A percentile compares a stretch with the other conserved stretches of the same genome.
These are phyloP conservation scores for Linum tenue DNA, from an alignment of 345 rosid genomes.

Conservation along the genomic window DNA sequence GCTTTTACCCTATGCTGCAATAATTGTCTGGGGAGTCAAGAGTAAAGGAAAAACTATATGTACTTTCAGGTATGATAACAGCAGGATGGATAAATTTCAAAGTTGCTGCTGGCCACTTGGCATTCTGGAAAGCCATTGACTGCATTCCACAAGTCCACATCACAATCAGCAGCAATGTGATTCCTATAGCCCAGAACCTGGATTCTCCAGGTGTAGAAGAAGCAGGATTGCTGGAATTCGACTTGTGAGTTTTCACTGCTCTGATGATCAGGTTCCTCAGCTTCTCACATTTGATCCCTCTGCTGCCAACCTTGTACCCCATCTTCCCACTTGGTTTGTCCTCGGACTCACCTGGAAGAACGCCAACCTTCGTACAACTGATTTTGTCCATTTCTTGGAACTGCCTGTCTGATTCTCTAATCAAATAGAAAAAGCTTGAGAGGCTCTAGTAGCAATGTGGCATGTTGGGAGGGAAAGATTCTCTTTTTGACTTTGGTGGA, in stretches of 20 bases:
- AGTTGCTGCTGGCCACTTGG: not conserved
- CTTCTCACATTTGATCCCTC: slow-evolving; percentile 7
- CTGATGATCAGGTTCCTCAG: slow-evolving; percentile 9
- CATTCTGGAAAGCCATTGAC: not conserved
- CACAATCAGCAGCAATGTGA: not conserved
- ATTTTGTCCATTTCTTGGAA: not conserved
- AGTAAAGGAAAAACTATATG: not conserved
- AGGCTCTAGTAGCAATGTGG: too few species aligned
- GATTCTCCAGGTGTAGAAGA: not conserved
- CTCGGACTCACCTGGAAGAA: not conserved
- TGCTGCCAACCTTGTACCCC: not conserved
- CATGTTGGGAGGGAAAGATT: too few species aligned
- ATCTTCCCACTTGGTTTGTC: not conserved
- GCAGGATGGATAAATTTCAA: not conserved
- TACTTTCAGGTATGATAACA: not conserved
- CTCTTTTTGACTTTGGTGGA: too few species aligned
- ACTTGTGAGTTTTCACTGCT: not conserved
- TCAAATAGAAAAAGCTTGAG: too few species aligned
- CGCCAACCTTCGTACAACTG: not conserved
- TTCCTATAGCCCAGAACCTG: not conserved
- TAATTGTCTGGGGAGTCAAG: not conserved
- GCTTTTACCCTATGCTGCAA: not conserved
- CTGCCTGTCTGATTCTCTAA: not conserved
- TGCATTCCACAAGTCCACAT: not conserved
- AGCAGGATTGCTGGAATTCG: not conserved